phyloP scores from a whole-genome alignment of 345 rosid genomes.

The Firmiana major region DNA sequence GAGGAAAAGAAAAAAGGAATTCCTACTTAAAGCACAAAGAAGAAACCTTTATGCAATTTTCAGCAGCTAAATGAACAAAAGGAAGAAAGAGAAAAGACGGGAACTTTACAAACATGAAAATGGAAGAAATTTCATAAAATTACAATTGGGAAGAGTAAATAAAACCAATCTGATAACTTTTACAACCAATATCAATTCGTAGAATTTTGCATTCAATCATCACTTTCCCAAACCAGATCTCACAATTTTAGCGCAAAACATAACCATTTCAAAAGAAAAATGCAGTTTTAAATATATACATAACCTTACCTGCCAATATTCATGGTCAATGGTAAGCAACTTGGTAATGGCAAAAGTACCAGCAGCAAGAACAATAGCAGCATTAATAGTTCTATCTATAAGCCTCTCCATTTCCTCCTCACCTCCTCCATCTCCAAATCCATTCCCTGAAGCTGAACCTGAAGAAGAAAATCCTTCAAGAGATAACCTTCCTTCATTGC shows the following conservation, averaged over 20 bases:
- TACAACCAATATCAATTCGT: neutral
- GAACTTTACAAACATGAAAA: neutral
- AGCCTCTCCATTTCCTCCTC: constrained; percentile 48
- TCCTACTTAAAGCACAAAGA: neutral
- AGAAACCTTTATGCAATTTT: neutral
- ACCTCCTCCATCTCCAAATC: constrained; percentile 30
- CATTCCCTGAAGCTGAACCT: constrained; percentile 30
- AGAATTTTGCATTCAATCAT: neutral
- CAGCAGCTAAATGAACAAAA: neutral
- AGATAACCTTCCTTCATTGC: constrained; percentile 56
- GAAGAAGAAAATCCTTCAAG: constrained; percentile 74
- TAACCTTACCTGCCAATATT: constrained; percentile 86
- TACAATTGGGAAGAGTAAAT: neutral
- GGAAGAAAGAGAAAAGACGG: neutral
- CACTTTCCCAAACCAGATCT: neutral
- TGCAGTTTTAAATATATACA: neutral
- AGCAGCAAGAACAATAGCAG: constrained; percentile 71
- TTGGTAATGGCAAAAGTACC: constrained; percentile 79
- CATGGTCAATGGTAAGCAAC: constrained; percentile 83
- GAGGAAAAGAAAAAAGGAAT: neutral
- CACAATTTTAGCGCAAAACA: neutral
- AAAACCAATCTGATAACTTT: neutral
- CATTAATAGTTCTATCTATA: constrained; percentile 70
- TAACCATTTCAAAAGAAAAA: neutral
- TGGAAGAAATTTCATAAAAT: neutral